Evolutionary conservation across 2,329 filamentous ascomycete genomes (phyloP).

Genomic region (Penicillium rolfsii): DNA sequence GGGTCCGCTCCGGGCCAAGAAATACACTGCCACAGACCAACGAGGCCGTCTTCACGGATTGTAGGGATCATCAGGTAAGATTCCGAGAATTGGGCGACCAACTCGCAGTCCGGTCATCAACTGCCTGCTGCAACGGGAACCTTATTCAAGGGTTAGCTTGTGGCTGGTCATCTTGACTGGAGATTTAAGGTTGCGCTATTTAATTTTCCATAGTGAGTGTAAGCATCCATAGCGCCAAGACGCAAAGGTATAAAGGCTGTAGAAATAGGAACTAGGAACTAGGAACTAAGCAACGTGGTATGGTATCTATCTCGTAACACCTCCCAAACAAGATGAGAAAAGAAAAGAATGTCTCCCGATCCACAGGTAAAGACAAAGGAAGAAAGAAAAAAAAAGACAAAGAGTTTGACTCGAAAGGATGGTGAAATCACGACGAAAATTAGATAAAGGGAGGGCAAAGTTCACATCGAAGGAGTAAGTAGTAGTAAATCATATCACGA

Average conservation of each 20-base stretch:
- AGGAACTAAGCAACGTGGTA: constrained; percentile 11
- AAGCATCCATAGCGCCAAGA: not conserved
- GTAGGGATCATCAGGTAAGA: too few species aligned
- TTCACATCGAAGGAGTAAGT: constrained; percentile 8
- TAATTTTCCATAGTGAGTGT: not conserved
- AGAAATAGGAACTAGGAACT: constrained; percentile 6
- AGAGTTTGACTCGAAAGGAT: not conserved
- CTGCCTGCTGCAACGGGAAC: not conserved
- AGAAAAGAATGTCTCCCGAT: constrained; percentile 15
- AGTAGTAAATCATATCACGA: constrained; percentile 26
- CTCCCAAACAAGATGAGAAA: constrained; percentile 1
- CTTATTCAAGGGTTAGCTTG: not conserved
- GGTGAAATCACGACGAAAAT: constrained; percentile 3
- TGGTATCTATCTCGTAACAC: constrained; percentile 30
- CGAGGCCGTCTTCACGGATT: not conserved
- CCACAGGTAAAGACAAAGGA: constrained; percentile 16
- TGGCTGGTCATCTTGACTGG: not conserved
- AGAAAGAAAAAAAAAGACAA: not conserved
- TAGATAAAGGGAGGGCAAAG: constrained; percentile 5
- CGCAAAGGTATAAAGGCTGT: constrained; percentile 4
- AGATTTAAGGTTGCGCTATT: not conserved
- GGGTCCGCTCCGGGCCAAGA: constrained; percentile 9
- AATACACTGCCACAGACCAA: constrained; percentile 20
- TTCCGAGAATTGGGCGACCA: too few species aligned
- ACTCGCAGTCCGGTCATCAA: not conserved